Evolutionary conservation across 495 filamentous ascomycete genomes (phyloP).

Genomic region (Sphaerosporella brunnea): DNA sequence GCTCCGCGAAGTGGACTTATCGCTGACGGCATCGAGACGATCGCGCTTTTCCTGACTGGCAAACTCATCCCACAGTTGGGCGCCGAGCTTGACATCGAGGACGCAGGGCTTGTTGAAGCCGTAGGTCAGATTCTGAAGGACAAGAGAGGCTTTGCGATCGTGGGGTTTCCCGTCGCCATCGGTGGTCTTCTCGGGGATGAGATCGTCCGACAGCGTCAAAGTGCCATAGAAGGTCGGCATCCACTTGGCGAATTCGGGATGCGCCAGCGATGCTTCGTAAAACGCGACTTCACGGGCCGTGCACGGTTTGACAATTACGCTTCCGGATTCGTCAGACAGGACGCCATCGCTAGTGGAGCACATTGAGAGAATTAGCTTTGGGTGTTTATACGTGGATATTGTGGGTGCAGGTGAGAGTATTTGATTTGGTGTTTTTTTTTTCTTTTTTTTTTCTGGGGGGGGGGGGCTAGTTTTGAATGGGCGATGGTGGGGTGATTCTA

Average conservation of each 20-base stretch:
- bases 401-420: no score
- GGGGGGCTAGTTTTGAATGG: neutral
- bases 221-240: slow-evolving; percentile 79
- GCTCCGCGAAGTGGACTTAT: slow-evolving; percentile 60
- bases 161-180: neutral
- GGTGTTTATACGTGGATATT: slow-evolving; percentile 12
- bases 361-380: slow-evolving; percentile 7
- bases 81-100: slow-evolving; percentile 84
- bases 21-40: slow-evolving; percentile 60
- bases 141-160: slow-evolving; percentile 36
- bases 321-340: slow-evolving; percentile 64
- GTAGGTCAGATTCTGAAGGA: slow-evolving; percentile 68
- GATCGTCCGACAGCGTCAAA: slow-evolving; percentile 34
- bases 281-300: slow-evolving; percentile 73
- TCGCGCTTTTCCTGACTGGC: slow-evolving; percentile 57
- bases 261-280: slow-evolving; percentile 59
- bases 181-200: slow-evolving; percentile 10
- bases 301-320: slow-evolving; percentile 88
- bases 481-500: neutral
- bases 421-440: no score
- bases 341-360: slow-evolving; percentile 80
- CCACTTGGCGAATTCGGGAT: slow-evolving; percentile 53
- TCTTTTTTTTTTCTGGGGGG: no score
- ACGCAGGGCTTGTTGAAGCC: slow-evolving; percentile 79
- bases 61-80: slow-evolving; percentile 68